Evolutionary conservation across 2,329 filamentous ascomycete species (phyloP).

Genomic region (Tolypocladium tundrense): DNA sequence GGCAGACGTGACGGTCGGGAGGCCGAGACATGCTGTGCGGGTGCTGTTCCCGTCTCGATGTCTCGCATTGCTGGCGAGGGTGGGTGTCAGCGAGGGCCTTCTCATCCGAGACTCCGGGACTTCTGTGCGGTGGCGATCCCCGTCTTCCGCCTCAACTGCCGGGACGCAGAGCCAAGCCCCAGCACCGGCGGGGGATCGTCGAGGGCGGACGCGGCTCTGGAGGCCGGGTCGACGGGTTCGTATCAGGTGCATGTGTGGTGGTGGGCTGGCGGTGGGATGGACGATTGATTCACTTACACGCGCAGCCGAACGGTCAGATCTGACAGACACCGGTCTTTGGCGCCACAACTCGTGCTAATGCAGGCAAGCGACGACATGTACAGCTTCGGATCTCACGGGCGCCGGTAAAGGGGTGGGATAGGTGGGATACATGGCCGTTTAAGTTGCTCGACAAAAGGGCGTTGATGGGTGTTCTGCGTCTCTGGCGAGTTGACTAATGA

Average conservation of each 20-base stretch:
- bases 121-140: neutral
- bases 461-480: neutral
- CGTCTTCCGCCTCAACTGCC: neutral
- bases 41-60: neutral
- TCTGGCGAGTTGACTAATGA: neutral
- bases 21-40: conserved; percentile 3
- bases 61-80: neutral
- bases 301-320: neutral
- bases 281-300: neutral
- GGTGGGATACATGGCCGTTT: neutral
- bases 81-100: neutral
- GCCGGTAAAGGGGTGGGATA: neutral
- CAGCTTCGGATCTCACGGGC: neutral
- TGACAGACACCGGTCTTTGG: neutral
- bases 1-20: conserved; percentile 21
- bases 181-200: neutral
- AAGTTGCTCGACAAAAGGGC: neutral
- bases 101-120: neutral
- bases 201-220: neutral
- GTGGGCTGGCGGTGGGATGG: neutral
- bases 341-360: neutral
- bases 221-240: neutral
- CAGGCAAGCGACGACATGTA: neutral
- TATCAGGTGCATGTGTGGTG: neutral
- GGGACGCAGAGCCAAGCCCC: neutral